These are phyloP conservation scores for Geotrichum cucujoidarum DNA, from an alignment of 1,139 yeast genomes.

Conservation along the genomic window DNA sequence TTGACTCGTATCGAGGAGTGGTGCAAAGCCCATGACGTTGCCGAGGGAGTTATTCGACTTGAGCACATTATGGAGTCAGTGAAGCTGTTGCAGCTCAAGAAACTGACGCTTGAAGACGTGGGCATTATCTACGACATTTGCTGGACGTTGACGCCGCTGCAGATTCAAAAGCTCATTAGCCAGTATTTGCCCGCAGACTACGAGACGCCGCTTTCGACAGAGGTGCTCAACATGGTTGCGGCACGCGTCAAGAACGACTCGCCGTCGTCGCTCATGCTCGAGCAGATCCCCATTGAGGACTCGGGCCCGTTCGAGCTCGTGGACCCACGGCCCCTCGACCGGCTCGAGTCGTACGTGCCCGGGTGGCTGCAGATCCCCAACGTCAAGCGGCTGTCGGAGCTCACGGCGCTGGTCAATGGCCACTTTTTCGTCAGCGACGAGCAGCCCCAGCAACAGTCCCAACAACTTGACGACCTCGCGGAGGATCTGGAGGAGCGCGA, in stretches of 20 bases:
- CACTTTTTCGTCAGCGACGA: slow-evolving; percentile 4
- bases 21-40: slow-evolving; percentile 93
- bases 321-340: slow-evolving; percentile 76
- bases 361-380: slow-evolving; percentile 89
- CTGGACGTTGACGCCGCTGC: slow-evolving; percentile 88
- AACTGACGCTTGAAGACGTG: slow-evolving; percentile 83
- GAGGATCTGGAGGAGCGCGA: neutral
- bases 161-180: slow-evolving; percentile 84
- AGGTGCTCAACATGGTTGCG: slow-evolving; percentile 78
- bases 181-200: slow-evolving; percentile 92
- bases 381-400: slow-evolving; percentile 80
- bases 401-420: slow-evolving; percentile 56
- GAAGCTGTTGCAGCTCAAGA: slow-evolving; percentile 84
- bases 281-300: slow-evolving; percentile 55
- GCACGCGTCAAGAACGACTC: slow-evolving; percentile 62
- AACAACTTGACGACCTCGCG: slow-evolving; percentile 3
- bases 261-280: slow-evolving; percentile 41
- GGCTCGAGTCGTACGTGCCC: slow-evolving; percentile 95
- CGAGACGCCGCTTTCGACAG: slow-evolving; percentile 87
- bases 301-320: slow-evolving; percentile 84
- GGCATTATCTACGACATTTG: slow-evolving; percentile 92
- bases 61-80: slow-evolving; percentile 92
- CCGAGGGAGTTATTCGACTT: slow-evolving; percentile 80
- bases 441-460: neutral
- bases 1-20: slow-evolving; percentile 96